Percentiles rank a stretch among this genome's conserved stretches.
phyloP scores from a whole-genome alignment of 139 green algal species.

The Nannochloris sp. region DNA sequence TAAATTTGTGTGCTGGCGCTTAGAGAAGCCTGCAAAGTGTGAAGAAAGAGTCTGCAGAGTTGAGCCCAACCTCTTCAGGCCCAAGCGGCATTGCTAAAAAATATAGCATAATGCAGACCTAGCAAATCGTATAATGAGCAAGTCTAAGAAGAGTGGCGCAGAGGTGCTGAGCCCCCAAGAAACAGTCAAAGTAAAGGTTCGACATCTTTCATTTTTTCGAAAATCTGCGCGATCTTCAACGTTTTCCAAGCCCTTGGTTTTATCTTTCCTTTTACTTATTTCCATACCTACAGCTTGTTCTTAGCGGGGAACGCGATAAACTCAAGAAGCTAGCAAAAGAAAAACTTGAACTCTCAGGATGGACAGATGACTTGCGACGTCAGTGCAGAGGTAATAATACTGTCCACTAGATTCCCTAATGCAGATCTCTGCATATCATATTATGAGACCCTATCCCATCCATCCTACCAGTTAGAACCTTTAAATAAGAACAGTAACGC shows the following conservation, averaged over 20 bases:
- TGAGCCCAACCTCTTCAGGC: no score
- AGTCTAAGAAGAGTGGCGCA: not conserved
- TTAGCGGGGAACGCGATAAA: constrained; percentile 1
- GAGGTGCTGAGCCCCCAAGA: not conserved
- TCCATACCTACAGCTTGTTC: constrained; percentile 6
- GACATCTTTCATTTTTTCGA: not conserved
- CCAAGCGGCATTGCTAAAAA: no score
- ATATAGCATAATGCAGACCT: not conserved
- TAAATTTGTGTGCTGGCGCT: no score
- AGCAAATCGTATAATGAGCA: not conserved
- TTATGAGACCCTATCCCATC: no score
- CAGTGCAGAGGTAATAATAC: constrained; percentile 20
- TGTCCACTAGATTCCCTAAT: no score
- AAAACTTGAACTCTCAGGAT: constrained; percentile 17
- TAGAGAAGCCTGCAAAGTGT: no score
- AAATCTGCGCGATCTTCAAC: not conserved
- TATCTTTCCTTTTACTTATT: not conserved
- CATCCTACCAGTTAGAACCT: no score
- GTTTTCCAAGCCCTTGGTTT: not conserved
- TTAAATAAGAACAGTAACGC: no score
- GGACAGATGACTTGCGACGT: constrained; percentile 15
- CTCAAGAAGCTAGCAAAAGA: constrained; percentile 17
- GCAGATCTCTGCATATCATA: no score
- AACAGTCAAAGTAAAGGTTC: constrained; percentile 11
- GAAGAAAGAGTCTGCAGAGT: no score